Evolutionary conservation across 2,329 filamentous ascomycete genomes (phyloP), one percentile per base, ranked within the genome.

Genomic region (Dothiorella sarmentorum): DNA sequence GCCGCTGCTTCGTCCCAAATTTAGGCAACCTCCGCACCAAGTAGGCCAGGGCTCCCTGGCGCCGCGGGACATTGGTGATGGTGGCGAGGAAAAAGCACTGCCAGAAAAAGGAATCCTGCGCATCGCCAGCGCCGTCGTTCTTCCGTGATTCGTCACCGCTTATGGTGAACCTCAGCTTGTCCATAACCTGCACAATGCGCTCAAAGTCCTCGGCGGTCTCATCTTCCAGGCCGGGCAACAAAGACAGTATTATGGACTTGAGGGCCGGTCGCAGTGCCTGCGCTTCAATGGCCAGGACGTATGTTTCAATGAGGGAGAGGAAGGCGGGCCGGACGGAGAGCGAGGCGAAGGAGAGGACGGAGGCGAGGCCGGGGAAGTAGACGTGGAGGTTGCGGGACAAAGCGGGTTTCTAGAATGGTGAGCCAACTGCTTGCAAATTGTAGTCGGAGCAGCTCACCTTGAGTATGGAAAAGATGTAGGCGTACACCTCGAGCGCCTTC

Each of bases 201-300:
- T 97, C 93, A 71, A 97, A 99, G 70, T 99, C 95, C 70, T 99
- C 94, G 64, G 92, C 95, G 7, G 91, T 95, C 71, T 97, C 94
- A 64, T 99, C 94, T 72, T 99, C 94, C 2, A 99, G 76, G 0
- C 92, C 94, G 0, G 94, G 94, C 3, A 99, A 78, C 27, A 99
- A 78, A n/a, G 90, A 88, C 18, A 99, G 78, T 61, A 97, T 86
- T 13, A 97, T 84, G 7, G 92, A 89, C 73, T 96, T 97, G 75
- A 97, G 82, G 1, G 93, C 91, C 3, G 94, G 91, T 15, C 93
- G 85, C 44, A 99, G 79, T 6, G 88, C 83, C 59, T 81, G 79
- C 29, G 86, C 79, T 63, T 92, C 83, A 31, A 97, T 73, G 44
- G 82, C 81, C 24, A 96, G 77, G 56, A 99, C 85, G 70, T 95